Evolutionary conservation across 306 rosid genomes (phyloP), one percentile per base, ranked within the genome.

Genomic region (Bauhinia variegata): DNA sequence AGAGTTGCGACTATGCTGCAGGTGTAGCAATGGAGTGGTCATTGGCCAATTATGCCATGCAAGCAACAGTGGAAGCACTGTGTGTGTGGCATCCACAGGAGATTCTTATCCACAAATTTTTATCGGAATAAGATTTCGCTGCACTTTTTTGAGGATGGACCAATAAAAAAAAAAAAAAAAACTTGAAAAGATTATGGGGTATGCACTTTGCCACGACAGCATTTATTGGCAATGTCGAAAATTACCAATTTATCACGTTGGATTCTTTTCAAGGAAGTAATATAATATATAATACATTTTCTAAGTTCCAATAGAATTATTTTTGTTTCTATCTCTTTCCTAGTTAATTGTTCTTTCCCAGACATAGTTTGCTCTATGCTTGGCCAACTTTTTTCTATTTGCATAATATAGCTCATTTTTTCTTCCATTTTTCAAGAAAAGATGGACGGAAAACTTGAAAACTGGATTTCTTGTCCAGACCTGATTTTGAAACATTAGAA

Each of bases 71-170:
- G 43, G 13, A 57, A 28, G 32, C 41, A 67, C 7, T 4, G n/a
- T n/a, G n/a, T n/a, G n/a, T n/a, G n/a, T n/a, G n/a, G n/a, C n/a
- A n/a, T n/a, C n/a, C n/a, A n/a, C n/a, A n/a, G 58, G 51, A 70
- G 88, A 89, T 75, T 87, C 96, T 87, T 84, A 87, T 87, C 95
- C 98, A 85, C 95, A 85, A 58, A 72, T 85, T 65, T 79, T 87
- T 75, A 71, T 83, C 91, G 51, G 13, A 59, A 59, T 42, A 3
- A 60, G 82, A 85, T 89, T 83, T 81, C 68, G 14, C 34, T 49
- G 23, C 47, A 74, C 86, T 60, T 59, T 78, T 87, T 59, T 78
- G 78, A 81, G 91, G 86, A 81, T 68, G 16, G 42, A 16, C 19
- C 53, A 37, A 58, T 8, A 41, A 51, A 63, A 62, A 33, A 70